Base-by-base conservation (phyloP, 2,329 filamentous ascomycete species). In the Colletotrichum spaethianum region DNA sequence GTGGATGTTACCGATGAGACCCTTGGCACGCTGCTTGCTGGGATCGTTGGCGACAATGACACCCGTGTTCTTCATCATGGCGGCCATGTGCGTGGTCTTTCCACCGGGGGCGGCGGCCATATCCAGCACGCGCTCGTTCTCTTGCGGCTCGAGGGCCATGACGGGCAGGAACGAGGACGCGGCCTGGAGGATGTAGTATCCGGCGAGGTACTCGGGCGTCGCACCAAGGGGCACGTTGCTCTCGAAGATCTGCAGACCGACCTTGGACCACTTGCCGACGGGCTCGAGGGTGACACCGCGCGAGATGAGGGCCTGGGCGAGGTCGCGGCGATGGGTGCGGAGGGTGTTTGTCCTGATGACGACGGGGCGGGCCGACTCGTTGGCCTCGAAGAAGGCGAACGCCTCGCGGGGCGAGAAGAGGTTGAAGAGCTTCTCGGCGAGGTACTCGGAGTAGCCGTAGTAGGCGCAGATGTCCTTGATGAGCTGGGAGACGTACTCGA, bases 251-350 rank as follows among this genome's bases (percentile, higher is more conserved):
- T 99, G 96, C 50, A 99, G 89, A 59, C 96, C 96, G 74, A 99
- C 95, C 86, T 99, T 99, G 76, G 93, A 96, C 96, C 96, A 99
- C 83, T 98, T 98, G 73, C 96, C 96, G 23, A 99, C 94, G 2
- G 96, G 96, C 83, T 99, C 96, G 48, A 99, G 90, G 18, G 95
- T 97, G 60, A 99, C 96, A 75, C 96, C 96, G 75, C 96, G 93
- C 85, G 98, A 98, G 87, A 98, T 98, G 72, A 98, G 89, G 1
- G 95, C 90, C 82, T 98, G 95, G 12, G 96, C 96, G 23, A 99
- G 92, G 74, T 97, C 95, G 78, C 91, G 86, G 63, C 91, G 87
- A 79, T 92, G 89, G 46, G 90, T 92, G 77, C 94, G 93, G 71
- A 99, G 90, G 11, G 96, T 99, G 84, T 99, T 99, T 74, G 96